Percentiles rank a stretch among this genome's conserved stretches.
Evolutionary conservation across 106 monocot genomes (phyloP).

Genomic region (Agapanthus africanus): DNA sequence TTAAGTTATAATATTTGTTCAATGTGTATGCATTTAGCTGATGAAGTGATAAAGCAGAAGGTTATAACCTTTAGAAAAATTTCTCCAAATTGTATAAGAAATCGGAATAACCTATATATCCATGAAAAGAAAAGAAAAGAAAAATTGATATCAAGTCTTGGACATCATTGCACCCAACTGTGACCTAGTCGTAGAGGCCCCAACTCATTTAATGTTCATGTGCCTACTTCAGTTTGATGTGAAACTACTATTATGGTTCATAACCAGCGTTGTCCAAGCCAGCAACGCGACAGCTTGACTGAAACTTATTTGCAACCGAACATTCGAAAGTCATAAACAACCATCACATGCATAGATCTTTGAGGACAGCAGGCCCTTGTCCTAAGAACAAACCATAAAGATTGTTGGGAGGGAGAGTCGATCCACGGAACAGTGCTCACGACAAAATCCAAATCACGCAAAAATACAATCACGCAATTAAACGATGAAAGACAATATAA

Average conservation of each 20-base stretch:
- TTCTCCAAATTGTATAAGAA: background rate
- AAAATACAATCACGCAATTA: too few species aligned
- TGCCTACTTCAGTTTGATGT: background rate
- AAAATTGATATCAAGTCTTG: background rate
- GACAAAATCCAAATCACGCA: too few species aligned
- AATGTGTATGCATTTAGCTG: background rate
- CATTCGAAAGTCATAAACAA: background rate
- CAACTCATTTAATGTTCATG: background rate
- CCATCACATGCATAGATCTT: background rate
- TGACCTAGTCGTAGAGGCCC: background rate
- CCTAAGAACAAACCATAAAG: background rate
- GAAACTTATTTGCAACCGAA: background rate
- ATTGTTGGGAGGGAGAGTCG: too few species aligned
- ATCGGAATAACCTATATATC: background rate
- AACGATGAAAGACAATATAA: too few species aligned
- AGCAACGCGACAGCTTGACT: background rate
- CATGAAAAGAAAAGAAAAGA: too few species aligned
- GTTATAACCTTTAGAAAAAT: too few species aligned
- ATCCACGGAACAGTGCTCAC: too few species aligned
- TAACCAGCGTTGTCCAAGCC: background rate
- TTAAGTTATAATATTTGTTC: background rate
- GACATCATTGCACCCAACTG: background rate
- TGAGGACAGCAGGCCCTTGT: background rate
- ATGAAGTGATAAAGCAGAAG: too few species aligned
- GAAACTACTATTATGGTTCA: background rate